Conservation (phyloP, 495 filamentous ascomycete species). For the Sporormia fimetaria region DNA sequence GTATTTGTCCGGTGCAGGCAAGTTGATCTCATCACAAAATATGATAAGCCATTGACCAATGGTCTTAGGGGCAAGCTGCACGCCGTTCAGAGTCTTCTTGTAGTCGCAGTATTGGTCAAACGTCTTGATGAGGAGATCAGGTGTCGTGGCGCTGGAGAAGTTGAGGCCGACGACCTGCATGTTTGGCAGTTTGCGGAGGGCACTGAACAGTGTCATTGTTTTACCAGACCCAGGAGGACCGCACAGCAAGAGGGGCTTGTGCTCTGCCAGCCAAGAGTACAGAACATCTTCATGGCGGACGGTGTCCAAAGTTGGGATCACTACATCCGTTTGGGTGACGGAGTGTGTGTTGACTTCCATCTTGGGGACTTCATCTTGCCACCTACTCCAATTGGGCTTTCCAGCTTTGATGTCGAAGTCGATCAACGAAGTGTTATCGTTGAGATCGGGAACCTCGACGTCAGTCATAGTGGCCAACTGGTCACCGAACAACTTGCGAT, state of each 20-base stretch:
- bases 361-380: constrained; percentile 86
- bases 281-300: constrained; percentile 94
- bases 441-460: constrained; percentile 65
- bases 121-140: constrained; percentile 93
- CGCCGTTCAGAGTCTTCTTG: constrained; percentile 91
- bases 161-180: constrained; percentile 99
- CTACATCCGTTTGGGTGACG: constrained; percentile 90
- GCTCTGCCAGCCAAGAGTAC: constrained; percentile 97
- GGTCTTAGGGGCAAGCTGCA: constrained; percentile 89
- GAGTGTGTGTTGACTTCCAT: constrained; percentile 98
- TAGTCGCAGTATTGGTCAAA: constrained; percentile 99
- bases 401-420: constrained; percentile 88
- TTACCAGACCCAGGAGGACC: constrained; percentile 97
- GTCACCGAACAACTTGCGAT: constrained; percentile 82
- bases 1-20: constrained; percentile 97
- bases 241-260: constrained; percentile 91
- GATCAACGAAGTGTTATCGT: constrained; percentile 71
- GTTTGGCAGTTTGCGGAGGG: constrained; percentile 86
- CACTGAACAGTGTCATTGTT: constrained; percentile 98
- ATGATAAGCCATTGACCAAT: constrained; percentile 96
- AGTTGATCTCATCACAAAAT: constrained; percentile 98
- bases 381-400: constrained; percentile 74
- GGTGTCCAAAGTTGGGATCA: constrained; percentile 94
- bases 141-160: constrained; percentile 96
- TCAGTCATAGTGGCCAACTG: constrained; percentile 66